These are phyloP conservation scores for Pistacia atlantica DNA, from an alignment of 345 rosid genomes.

Conservation along the genomic window DNA sequence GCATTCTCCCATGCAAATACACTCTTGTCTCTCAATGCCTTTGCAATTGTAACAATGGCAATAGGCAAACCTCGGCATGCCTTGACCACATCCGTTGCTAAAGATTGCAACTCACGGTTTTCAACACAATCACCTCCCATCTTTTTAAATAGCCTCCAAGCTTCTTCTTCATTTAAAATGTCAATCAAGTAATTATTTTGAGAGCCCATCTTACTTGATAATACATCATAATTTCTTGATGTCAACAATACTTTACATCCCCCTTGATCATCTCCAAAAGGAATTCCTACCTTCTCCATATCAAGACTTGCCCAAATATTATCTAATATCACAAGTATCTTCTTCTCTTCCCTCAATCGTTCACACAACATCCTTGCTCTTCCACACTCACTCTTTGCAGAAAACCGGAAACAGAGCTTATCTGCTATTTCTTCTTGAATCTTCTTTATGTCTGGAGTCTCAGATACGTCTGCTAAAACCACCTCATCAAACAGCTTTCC, in stretches of 20 bases:
- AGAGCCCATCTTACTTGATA: constrained; percentile 18
- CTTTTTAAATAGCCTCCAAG: constrained; percentile 31
- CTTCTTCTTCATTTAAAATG: constrained; percentile 22
- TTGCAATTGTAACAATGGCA: constrained; percentile 23
- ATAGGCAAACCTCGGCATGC: constrained; percentile 38
- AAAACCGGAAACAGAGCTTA: neutral
- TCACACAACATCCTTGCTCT: neutral
- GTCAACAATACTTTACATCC: constrained; percentile 37
- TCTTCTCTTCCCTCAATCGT: constrained; percentile 19
- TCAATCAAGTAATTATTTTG: neutral
- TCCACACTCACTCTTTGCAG: neutral
- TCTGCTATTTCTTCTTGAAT: constrained; percentile 27
- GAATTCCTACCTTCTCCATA: constrained; percentile 36
- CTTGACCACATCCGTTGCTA: constrained; percentile 19
- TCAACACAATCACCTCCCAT: constrained; percentile 14
- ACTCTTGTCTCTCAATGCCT: constrained; percentile 14
- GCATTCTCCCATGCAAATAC: constrained; percentile 30
- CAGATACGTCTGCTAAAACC: constrained; percentile 13
- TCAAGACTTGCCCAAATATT: constrained; percentile 32
- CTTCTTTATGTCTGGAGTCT: constrained; percentile 1
- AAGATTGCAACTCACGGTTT: neutral
- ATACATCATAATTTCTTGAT: constrained; percentile 17
- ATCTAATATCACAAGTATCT: constrained; percentile 31
- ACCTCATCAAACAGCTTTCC: constrained; percentile 16
- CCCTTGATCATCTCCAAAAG: constrained; percentile 8